phyloP scores from a whole-genome alignment of 1,139 yeast genomes.

The Kodamaea derodonti region DNA sequence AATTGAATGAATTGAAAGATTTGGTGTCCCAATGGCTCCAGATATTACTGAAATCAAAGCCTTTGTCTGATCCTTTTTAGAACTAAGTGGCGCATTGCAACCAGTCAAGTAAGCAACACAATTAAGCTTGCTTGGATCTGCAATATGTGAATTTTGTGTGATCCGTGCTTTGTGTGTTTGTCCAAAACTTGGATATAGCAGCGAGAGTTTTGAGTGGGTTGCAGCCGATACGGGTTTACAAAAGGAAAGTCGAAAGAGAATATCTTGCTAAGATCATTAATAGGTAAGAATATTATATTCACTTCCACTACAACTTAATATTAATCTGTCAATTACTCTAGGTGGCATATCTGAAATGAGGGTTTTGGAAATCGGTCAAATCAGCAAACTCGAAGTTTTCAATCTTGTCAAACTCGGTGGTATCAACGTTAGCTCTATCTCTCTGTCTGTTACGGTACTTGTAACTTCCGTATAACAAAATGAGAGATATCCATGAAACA shows the following conservation, averaged over 20 bases:
- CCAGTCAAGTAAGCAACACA: no score
- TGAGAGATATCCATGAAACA: conserved; percentile 22
- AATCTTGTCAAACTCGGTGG: conserved; percentile 18
- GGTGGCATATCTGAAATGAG: conserved; percentile 49
- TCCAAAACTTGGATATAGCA: no score
- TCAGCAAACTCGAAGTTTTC: conserved; percentile 58
- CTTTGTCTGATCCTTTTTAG: no score
- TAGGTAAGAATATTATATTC: neutral
- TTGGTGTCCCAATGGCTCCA: no score
- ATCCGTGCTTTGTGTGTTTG: no score
- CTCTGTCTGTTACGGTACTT: conserved; percentile 22
- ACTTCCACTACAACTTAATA: neutral
- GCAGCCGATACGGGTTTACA: no score
- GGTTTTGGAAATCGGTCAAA: conserved; percentile 64
- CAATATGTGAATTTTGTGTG: no score
- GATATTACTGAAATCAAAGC: no score
- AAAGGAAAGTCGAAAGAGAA: neutral
- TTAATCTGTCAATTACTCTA: conserved; percentile 1
- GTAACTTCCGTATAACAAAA: conserved; percentile 28
- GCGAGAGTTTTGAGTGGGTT: no score
- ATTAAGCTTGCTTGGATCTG: no score
- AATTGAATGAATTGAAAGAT: no score
- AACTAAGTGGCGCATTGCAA: no score
- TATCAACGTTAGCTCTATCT: conserved; percentile 22
- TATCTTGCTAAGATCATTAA: neutral